Percentiles rank a stretch among this genome's conserved stretches.
Conservation (phyloP, 768 basidiomycete genomes). For the Tremella yokohamensis region DNA sequence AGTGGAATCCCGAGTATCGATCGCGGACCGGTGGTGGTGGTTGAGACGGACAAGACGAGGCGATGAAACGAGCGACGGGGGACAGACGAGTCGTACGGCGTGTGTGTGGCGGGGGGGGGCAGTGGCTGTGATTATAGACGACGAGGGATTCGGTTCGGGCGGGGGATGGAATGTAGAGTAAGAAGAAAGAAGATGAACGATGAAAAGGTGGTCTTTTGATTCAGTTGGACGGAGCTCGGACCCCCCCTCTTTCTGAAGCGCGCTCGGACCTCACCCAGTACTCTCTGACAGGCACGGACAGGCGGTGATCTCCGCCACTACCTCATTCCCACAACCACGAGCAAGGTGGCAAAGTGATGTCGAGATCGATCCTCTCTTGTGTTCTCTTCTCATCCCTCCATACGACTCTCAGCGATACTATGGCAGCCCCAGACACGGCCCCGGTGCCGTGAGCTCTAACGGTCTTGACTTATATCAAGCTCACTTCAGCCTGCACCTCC, state of each 20-base stretch:
- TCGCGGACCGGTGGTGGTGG: background rate
- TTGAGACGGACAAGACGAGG: background rate
- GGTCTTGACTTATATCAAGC: background rate
- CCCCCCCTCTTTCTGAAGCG: background rate
- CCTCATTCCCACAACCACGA: too few relatives aligned
- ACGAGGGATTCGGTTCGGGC: background rate
- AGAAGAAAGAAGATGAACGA: slow-evolving; percentile 6
- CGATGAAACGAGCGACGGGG: background rate
- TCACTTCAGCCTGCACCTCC: slow-evolving; percentile 38
- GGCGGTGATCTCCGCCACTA: too few relatives aligned
- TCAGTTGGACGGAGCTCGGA: background rate
- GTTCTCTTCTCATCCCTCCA: background rate
- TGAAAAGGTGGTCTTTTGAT: background rate
- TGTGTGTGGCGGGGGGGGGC: background rate
- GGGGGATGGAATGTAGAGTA: slow-evolving; percentile 1
- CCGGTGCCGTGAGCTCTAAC: slow-evolving; percentile 11
- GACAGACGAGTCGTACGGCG: background rate
- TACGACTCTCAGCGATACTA: background rate
- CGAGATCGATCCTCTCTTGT: background rate
- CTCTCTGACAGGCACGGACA: background rate
- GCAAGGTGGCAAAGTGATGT: background rate
- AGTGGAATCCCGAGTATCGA: background rate
- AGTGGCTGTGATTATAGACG: background rate
- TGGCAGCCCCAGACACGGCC: slow-evolving; percentile 6
- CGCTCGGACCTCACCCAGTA: background rate